Percentiles rank a stretch among this genome's conserved stretches.
Evolutionary conservation across 2,329 filamentous ascomycete species (phyloP).

Genomic region (Knufia petricola): DNA sequence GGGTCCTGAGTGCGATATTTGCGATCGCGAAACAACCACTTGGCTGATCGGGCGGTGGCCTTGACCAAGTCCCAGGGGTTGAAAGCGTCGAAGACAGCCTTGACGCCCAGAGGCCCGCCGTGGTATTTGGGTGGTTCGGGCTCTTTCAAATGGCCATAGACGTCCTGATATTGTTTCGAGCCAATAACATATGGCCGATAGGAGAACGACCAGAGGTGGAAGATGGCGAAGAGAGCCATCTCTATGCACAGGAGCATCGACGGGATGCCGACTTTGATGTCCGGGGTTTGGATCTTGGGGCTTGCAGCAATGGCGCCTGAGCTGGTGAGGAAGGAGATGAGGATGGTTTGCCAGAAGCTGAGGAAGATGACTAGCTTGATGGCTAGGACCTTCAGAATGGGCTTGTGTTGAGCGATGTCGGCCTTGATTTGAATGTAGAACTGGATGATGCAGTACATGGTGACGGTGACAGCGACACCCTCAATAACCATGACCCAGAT

Average conservation of each 20-base stretch:
- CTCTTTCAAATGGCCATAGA: slow-evolving; percentile 23
- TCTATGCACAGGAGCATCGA: slow-evolving; percentile 69
- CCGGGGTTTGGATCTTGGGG: slow-evolving; percentile 55
- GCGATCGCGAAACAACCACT: slow-evolving; percentile 70
- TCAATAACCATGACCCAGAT: slow-evolving; percentile 71
- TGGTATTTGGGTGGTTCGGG: slow-evolving; percentile 40
- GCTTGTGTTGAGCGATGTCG: slow-evolving; percentile 58
- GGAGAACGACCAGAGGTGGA: slow-evolving; percentile 76
- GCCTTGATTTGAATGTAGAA: slow-evolving; percentile 70
- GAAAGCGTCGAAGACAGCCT: slow-evolving; percentile 60
- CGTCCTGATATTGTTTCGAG: slow-evolving; percentile 38
- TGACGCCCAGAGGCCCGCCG: slow-evolving; percentile 55
- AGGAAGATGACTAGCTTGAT: slow-evolving; percentile 90
- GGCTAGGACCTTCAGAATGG: slow-evolving; percentile 70
- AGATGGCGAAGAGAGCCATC: slow-evolving; percentile 68
- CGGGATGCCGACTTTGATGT: slow-evolving; percentile 73
- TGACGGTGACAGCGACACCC: slow-evolving; percentile 61
- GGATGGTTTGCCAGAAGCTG: slow-evolving; percentile 70
- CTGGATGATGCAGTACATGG: slow-evolving; percentile 83
- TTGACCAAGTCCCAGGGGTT: slow-evolving; percentile 79
- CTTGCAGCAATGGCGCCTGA: slow-evolving; percentile 55
- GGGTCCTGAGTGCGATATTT: slow-evolving; percentile 38
- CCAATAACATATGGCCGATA: slow-evolving; percentile 58
- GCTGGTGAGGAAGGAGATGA: slow-evolving; percentile 54
- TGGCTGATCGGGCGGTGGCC: slow-evolving; percentile 63